Percentiles rank a stretch among this genome's conserved stretches.
Conservation (phyloP, 805 yeast species). For the Lachancea thermotolerans region DNA sequence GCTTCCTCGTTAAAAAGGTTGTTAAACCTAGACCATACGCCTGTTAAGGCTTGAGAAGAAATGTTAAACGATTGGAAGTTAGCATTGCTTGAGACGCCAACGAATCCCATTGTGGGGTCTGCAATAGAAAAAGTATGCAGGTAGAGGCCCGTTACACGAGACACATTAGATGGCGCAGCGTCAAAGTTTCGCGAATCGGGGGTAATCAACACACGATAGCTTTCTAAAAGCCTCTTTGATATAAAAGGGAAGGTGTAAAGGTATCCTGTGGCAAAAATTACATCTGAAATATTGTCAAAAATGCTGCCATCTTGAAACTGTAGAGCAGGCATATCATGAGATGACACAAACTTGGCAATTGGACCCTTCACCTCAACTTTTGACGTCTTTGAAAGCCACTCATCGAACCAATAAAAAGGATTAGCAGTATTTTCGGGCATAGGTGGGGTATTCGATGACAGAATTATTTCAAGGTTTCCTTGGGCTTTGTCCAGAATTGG, state of each 20-base stretch:
- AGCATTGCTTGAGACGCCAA: conserved; percentile 32
- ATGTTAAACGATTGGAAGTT: conserved; percentile 18
- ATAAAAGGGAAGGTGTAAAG: conserved; percentile 22
- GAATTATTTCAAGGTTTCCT: conserved; percentile 36
- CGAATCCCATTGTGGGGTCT: conserved; percentile 42
- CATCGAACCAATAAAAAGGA: conserved; percentile 34
- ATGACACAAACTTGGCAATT: conserved; percentile 23
- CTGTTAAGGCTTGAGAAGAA: conserved; percentile 15
- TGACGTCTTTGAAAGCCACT: conserved; percentile 29
- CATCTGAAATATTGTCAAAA: conserved; percentile 30
- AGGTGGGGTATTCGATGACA: conserved; percentile 57
- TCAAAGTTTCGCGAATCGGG: conserved; percentile 13
- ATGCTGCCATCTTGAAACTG: conserved; percentile 30
- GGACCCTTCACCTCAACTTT: conserved; percentile 27
- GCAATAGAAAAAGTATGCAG: conserved; percentile 41
- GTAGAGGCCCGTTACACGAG: conserved; percentile 36
- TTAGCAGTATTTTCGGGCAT: conserved; percentile 39
- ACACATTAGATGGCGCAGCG: conserved; percentile 14
- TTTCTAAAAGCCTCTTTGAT: conserved; percentile 10
- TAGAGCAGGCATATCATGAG: conserved; percentile 17
- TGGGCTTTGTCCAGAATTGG: conserved; percentile 19
- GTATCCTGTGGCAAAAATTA: conserved; percentile 46
- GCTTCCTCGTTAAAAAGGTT: conserved; percentile 6
- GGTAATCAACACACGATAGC: conserved; percentile 13
- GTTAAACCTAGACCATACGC: conserved; percentile 14